Evolutionary conservation across 169 alveolate species (phyloP), one percentile per base, ranked within the genome.

Genomic region (Eimeria necatrix): DNA sequence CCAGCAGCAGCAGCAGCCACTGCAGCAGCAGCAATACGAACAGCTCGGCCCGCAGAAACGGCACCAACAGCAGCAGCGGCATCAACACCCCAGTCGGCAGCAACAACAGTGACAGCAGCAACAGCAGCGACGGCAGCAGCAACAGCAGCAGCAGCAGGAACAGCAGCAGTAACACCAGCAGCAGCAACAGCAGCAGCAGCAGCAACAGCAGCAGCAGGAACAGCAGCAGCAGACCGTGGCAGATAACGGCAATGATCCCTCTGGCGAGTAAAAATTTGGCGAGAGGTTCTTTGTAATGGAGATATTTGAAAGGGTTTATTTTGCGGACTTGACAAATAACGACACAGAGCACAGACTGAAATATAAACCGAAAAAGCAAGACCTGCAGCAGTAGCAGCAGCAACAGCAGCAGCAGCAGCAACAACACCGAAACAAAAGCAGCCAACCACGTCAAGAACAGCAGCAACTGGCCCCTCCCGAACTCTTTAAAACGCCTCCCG

Each of bases 201-300:
- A 76, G 87, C 59, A 20, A 48, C 60, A 41, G 53, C 24, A 74
- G 16, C 60, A 2, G 32, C 60, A 18, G 61, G 60, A 46, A 16
- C 26, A 41, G 20, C 85, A 74, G 8, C 24, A 18, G 51, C 87
- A 76, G 46, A 76, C 87, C 87, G 68, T 76, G 87, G 46, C 87
- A 76, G 48, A 76, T 48, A 60, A 76, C 87, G 59, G 87, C 87
- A 6, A 76, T 51, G 87, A 76, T 49, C 49, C 87, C 87, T 53
- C 87, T 46, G 46, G 87, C 87, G 87, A 41, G 48, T 7, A 76
- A 32, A 51, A 41, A 76, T 22, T 76, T 76, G 68, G 87, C 87
- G 46, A 76, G 68, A 20, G 87, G 64, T 20, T 46, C 48, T 53
- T 49, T 76, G 16, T 56, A 60, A 32, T 76, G 24, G n/a, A 76